These are phyloP conservation scores for Aspergillus proliferans DNA, from an alignment of 2,329 filamentous ascomycete species.

Conservation along the genomic window DNA sequence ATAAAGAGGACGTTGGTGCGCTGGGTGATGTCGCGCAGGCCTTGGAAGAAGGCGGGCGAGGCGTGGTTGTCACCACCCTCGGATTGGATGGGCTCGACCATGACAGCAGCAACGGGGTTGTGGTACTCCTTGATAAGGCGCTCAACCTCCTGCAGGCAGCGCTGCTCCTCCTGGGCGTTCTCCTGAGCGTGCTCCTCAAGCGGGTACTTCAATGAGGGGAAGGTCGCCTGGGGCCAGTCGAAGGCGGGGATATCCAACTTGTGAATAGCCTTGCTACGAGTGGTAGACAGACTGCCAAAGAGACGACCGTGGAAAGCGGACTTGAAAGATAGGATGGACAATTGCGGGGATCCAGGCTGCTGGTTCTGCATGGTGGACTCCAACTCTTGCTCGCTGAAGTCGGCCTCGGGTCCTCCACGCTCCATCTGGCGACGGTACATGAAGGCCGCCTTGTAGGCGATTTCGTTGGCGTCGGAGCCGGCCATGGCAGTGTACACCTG, in stretches of 20 bases:
- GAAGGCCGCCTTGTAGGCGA: slow-evolving; percentile 91
- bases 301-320: slow-evolving; percentile 84
- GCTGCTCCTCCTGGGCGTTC: slow-evolving; percentile 75
- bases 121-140: slow-evolving; percentile 72
- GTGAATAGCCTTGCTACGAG: slow-evolving; percentile 87
- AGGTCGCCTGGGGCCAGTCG: slow-evolving; percentile 87
- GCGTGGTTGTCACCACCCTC: slow-evolving; percentile 95
- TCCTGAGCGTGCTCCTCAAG: slow-evolving; percentile 72
- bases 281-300: slow-evolving; percentile 81
- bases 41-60: slow-evolving; percentile 77
- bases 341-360: slow-evolving; percentile 66
- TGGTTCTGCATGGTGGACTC: slow-evolving; percentile 72
- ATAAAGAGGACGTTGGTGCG: slow-evolving; percentile 67
- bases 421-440: slow-evolving; percentile 81
- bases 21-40: slow-evolving; percentile 70
- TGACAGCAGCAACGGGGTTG: slow-evolving; percentile 70
- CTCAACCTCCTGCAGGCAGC: slow-evolving; percentile 77
- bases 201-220: slow-evolving; percentile 80
- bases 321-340: slow-evolving; percentile 86
- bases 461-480: slow-evolving; percentile 89
- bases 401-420: slow-evolving; percentile 68
- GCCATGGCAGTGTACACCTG: slow-evolving; percentile 89
- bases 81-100: slow-evolving; percentile 87
- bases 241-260: slow-evolving; percentile 93
- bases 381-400: slow-evolving; percentile 75